A percentile compares a stretch with the other conserved stretches of the same genome.
These are phyloP conservation scores for Cladophialophora psammophila DNA, from an alignment of 2,329 filamentous ascomycete species.

Conservation along the genomic window DNA sequence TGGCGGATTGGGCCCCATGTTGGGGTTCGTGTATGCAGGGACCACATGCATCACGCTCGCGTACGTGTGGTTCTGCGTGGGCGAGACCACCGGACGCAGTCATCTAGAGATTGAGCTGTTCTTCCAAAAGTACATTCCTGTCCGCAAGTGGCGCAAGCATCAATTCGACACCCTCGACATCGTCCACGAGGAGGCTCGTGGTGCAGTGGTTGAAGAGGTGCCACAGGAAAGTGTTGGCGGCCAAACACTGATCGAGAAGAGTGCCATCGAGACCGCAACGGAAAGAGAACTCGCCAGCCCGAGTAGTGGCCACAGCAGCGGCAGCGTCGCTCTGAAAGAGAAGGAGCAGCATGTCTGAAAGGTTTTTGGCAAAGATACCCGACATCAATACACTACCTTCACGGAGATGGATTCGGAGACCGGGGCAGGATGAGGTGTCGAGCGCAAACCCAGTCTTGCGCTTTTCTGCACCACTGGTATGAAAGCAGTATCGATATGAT, in stretches of 20 bases:
- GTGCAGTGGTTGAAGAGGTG: background rate
- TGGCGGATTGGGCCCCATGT: constrained; percentile 45
- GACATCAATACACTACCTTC: background rate
- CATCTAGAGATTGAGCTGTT: constrained; percentile 51
- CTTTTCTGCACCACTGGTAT: too few species aligned
- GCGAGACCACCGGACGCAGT: constrained; percentile 44
- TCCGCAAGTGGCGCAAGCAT: constrained; percentile 43
- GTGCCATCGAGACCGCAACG: background rate
- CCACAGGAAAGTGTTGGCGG: background rate
- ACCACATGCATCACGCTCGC: constrained; percentile 42
- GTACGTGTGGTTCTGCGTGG: constrained; percentile 51
- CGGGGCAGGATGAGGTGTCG: too few species aligned
- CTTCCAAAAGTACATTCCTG: constrained; percentile 49
- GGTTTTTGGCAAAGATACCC: background rate
- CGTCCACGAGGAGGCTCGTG: background rate
- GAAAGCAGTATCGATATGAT: too few species aligned
- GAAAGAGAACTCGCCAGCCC: background rate
- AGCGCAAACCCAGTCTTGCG: too few species aligned
- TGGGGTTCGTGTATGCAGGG: constrained; percentile 47
- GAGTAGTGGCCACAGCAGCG: background rate
- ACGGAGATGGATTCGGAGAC: too few species aligned
- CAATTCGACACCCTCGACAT: constrained; percentile 4
- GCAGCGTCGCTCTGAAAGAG: background rate
- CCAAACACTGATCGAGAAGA: background rate
- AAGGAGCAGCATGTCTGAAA: background rate